Percentiles rank a stretch among this genome's conserved stretches.
Conservation (phyloP, 2,329 filamentous ascomycete genomes). For the Cercospora canescens region DNA sequence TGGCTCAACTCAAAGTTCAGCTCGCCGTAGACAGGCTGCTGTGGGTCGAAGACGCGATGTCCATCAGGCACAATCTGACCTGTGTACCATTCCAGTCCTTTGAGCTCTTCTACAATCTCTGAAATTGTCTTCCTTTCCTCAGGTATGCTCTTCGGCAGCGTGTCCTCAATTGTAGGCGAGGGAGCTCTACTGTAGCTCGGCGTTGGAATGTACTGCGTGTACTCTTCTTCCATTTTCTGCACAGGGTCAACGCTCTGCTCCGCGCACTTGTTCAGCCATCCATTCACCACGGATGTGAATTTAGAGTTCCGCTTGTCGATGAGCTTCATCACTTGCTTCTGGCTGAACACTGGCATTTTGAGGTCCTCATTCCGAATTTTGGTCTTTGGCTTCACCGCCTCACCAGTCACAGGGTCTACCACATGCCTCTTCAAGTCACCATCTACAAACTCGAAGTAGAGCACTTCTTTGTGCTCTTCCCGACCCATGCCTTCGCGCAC, state of each 20-base stretch:
- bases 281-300: conserved; percentile 74
- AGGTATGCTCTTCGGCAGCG: conserved; percentile 71
- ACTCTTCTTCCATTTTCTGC: conserved; percentile 60
- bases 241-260: conserved; percentile 67
- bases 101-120: conserved; percentile 83
- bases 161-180: conserved; percentile 42
- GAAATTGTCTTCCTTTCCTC: conserved; percentile 76
- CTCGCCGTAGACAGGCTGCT: conserved; percentile 78
- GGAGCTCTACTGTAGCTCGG: conserved; percentile 50
- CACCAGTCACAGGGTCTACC: conserved; percentile 68
- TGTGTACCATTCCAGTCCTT: conserved; percentile 81
- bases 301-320: conserved; percentile 89
- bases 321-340: conserved; percentile 84
- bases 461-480: conserved; percentile 58
- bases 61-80: conserved; percentile 92
- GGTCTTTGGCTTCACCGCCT: conserved; percentile 66
- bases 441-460: conserved; percentile 91
- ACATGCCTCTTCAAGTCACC: conserved; percentile 85
- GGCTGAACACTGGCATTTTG: conserved; percentile 89
- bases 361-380: conserved; percentile 75
- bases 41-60: conserved; percentile 85
- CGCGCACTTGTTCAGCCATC: conserved; percentile 73
- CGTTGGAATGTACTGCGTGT: conserved; percentile 62
- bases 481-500: conserved; percentile 38
- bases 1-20: conserved; percentile 86